These are phyloP conservation scores for Eustoma russellianum DNA, from an alignment of 257 asterid genomes.

Conservation along the genomic window DNA sequence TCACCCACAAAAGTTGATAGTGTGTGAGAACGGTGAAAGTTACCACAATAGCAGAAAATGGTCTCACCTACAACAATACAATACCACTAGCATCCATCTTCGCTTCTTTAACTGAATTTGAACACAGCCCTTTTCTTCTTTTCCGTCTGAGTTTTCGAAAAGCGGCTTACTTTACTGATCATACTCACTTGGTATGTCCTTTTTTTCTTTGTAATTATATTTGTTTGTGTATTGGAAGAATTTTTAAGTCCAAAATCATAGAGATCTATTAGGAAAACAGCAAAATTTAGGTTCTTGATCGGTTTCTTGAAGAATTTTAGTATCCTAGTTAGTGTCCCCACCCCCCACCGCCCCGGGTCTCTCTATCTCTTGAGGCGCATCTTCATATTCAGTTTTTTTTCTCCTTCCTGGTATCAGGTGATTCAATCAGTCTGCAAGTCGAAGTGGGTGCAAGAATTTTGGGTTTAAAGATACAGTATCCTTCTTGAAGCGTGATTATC, in stretches of 20 bases:
- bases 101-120: constrained; percentile 17
- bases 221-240: not conserved
- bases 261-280: not conserved
- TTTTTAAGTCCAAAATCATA: not conserved
- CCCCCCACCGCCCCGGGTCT: not conserved
- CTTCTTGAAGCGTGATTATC: not conserved
- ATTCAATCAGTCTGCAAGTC: constrained; percentile 6
- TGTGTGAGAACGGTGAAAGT: constrained; percentile 24
- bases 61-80: constrained; percentile 16
- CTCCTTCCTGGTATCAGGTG: constrained; percentile 15
- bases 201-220: not conserved
- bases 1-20: constrained; percentile 16
- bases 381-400: constrained; percentile 1
- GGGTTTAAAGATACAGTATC: not conserved
- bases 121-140: constrained; percentile 9
- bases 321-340: not conserved
- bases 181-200: constrained; percentile 7
- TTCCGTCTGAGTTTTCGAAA: constrained; percentile 12
- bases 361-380: not conserved
- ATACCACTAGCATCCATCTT: constrained; percentile 18
- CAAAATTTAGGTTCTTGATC: constrained; percentile 10
- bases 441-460: constrained; percentile 1
- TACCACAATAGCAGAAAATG: constrained; percentile 30
- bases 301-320: constrained; percentile 8
- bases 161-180: constrained; percentile 3